phyloP scores from a whole-genome alignment of 169 alveolate species.

The Neospora caninum region DNA sequence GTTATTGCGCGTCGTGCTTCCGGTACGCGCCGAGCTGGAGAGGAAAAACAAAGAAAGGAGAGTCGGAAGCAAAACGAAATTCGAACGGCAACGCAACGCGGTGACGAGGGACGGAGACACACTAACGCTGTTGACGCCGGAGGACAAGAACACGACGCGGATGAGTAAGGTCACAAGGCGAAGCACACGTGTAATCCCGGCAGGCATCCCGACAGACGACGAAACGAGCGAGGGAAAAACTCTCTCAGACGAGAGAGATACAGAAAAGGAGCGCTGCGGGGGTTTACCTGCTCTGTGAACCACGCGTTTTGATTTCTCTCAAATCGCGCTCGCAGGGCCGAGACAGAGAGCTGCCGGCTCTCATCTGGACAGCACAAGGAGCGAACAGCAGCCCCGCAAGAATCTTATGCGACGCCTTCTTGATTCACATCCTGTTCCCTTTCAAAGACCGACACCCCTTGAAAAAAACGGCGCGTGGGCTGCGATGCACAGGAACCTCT shows the following conservation, averaged over 20 bases:
- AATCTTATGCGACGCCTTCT: no score
- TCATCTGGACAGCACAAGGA: not conserved
- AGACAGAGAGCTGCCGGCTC: constrained; percentile 10
- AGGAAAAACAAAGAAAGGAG: not conserved
- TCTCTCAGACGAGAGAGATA: no score
- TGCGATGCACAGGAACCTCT: no score
- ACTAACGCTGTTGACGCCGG: not conserved
- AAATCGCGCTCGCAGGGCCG: constrained; percentile 28
- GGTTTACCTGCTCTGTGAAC: not conserved
- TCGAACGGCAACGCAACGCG: not conserved
- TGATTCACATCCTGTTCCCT: no score
- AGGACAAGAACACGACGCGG: not conserved
- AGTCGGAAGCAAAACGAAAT: not conserved
- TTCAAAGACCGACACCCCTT: no score
- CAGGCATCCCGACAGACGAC: not conserved
- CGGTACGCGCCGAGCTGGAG: constrained; percentile 1
- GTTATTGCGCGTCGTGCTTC: not conserved
- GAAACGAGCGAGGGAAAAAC: not conserved
- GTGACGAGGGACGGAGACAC: not conserved
- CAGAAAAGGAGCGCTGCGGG: no score
- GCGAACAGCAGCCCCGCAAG: not conserved
- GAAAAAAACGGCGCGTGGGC: no score
- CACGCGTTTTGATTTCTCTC: not conserved
- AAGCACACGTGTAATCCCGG: not conserved
- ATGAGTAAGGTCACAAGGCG: not conserved